These are phyloP conservation scores for Lactarius deliciosus DNA, from an alignment of 768 basidiomycete species.

Conservation along the genomic window DNA sequence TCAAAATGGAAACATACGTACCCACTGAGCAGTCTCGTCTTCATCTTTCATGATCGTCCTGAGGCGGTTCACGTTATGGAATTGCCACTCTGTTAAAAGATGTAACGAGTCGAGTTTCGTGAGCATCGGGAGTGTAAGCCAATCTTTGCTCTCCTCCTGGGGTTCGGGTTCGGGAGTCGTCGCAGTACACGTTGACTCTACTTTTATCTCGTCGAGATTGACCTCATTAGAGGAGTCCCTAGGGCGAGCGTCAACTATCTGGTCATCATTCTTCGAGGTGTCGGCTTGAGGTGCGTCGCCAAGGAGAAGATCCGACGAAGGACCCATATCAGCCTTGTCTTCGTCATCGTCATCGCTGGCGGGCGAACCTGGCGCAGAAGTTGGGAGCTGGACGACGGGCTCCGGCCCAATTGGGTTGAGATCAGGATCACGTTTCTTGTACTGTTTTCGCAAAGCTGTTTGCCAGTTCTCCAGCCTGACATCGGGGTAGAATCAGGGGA, in stretches of 20 bases:
- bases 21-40: constrained; percentile 78
- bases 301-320: not conserved
- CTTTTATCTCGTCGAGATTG: constrained; percentile 13
- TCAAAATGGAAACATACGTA: constrained; percentile 37
- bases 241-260: not conserved
- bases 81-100: constrained; percentile 81
- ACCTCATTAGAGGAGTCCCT: not conserved
- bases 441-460: constrained; percentile 71
- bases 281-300: not conserved
- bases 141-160: constrained; percentile 53
- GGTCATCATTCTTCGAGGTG: not conserved
- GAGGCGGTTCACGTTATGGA: constrained; percentile 71
- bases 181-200: constrained; percentile 17
- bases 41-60: constrained; percentile 74
- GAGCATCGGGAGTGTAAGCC: constrained; percentile 70
- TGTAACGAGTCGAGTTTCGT: constrained; percentile 74
- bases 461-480: constrained; percentile 76
- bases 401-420: constrained; percentile 73
- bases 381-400: constrained; percentile 35
- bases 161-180: constrained; percentile 14
- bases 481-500: not conserved
- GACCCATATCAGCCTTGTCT: constrained; percentile 23
- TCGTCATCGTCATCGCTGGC: constrained; percentile 27
- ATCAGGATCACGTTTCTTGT: constrained; percentile 66
- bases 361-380: constrained; percentile 32